phyloP scores from a whole-genome alignment of 192 early-diverging fungal genomes.

The Coemansia sp. region DNA sequence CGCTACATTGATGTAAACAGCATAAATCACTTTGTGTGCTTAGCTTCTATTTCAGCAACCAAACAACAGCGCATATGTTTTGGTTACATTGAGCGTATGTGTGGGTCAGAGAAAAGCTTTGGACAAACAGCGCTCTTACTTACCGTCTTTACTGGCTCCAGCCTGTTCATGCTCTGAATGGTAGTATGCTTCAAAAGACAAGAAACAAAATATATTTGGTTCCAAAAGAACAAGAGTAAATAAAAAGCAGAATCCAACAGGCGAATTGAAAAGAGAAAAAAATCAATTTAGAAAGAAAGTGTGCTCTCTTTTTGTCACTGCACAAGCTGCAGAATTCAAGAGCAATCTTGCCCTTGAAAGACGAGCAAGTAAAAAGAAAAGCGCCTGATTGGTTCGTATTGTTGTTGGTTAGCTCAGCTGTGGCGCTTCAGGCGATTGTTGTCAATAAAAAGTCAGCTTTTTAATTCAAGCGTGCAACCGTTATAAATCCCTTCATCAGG shows the following conservation, averaged over 20 bases:
- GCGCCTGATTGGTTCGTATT: constrained; percentile 6
- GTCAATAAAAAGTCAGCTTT: background rate
- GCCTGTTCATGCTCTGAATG: constrained; percentile 10
- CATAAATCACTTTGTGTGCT: background rate
- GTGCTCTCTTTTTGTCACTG: background rate
- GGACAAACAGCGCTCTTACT: background rate
- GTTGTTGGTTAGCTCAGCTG: background rate
- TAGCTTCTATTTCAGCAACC: background rate
- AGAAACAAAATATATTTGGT: background rate
- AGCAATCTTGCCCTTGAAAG: too few species aligned
- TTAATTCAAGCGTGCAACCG: constrained; percentile 37
- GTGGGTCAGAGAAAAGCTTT: background rate
- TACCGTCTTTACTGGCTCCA: constrained; percentile 20
- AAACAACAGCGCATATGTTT: too few species aligned
- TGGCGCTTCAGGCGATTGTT: background rate
- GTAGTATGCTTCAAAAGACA: background rate
- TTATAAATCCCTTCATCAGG: constrained; percentile 15
- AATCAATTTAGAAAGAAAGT: background rate
- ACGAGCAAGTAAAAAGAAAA: constrained; percentile 1
- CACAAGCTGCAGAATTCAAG: background rate
- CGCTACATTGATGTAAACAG: constrained; percentile 11
- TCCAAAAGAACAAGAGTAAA: constrained; percentile 1
- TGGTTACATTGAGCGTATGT: too few species aligned
- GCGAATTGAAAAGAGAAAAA: background rate
- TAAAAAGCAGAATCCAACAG: background rate